Evolutionary conservation across 495 filamentous ascomycete species (phyloP).

Genomic region (Aspergillus cristatus): DNA sequence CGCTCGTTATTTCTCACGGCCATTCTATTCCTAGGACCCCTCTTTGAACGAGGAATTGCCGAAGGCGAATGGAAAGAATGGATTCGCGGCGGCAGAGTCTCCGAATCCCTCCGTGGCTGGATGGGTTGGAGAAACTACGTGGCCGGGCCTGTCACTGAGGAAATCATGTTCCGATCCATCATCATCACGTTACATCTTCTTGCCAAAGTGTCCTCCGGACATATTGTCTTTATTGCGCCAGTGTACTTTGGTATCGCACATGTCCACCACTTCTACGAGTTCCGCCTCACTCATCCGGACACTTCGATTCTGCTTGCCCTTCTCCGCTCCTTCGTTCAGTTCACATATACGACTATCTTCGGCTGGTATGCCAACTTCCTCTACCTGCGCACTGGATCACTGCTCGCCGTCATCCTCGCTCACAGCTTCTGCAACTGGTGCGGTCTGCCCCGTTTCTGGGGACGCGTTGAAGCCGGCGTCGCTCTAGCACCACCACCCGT

Average conservation of each 20-base stretch:
- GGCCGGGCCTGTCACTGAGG: constrained; percentile 80
- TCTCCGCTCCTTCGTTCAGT: constrained; percentile 68
- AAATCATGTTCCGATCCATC: constrained; percentile 82
- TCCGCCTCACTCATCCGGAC: constrained; percentile 68
- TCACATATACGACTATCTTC: constrained; percentile 88
- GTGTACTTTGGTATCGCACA: constrained; percentile 93
- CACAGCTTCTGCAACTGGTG: constrained; percentile 92
- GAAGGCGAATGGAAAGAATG: constrained; percentile 63
- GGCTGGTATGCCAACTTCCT: constrained; percentile 87
- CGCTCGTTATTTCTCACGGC: constrained; percentile 55
- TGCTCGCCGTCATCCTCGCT: constrained; percentile 60
- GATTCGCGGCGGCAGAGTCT: constrained; percentile 34
- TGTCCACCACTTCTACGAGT: constrained; percentile 94
- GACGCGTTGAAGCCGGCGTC: constrained; percentile 48
- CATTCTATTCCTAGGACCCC: constrained; percentile 74
- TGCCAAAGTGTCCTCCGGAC: constrained; percentile 47
- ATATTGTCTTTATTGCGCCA: constrained; percentile 69
- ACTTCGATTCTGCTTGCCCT: constrained; percentile 50
- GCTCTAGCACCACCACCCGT: constrained; percentile 20
- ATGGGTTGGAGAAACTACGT: constrained; percentile 58
- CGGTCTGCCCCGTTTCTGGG: constrained; percentile 83
- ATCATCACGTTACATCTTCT: constrained; percentile 74
- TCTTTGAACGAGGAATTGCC: constrained; percentile 65
- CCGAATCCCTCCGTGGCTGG: constrained; percentile 47
- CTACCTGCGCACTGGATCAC: constrained; percentile 77